Evolutionary conservation across 164 flowering plant species (phyloP).

Genomic region (Cinnamomum chago): DNA sequence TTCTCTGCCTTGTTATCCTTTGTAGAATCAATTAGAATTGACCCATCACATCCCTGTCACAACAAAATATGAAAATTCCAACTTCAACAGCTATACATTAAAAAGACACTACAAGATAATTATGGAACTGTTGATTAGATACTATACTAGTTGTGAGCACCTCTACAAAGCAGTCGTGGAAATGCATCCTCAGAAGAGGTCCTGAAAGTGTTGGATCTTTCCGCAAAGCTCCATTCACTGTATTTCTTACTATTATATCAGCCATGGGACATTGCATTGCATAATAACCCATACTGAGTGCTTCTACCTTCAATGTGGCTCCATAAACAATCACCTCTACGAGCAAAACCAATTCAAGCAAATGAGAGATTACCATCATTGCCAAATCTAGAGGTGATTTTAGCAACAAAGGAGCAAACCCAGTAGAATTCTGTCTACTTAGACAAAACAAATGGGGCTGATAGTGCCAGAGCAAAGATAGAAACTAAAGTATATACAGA

Average conservation of each 20-base stretch:
- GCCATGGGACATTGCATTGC: constrained; percentile 57
- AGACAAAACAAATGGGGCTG: neutral
- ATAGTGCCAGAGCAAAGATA: neutral
- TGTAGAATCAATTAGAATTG: constrained; percentile 72
- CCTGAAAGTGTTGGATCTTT: constrained; percentile 78
- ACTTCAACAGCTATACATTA: neutral
- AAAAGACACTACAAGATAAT: neutral
- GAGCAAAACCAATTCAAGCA: constrained; percentile 19
- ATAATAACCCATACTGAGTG: constrained; percentile 67
- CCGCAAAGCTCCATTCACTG: constrained; percentile 50
- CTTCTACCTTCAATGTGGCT: constrained; percentile 27
- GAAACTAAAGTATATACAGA: neutral
- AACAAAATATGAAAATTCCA: neutral
- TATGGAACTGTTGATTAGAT: neutral
- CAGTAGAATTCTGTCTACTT: neutral
- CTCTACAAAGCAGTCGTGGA: constrained; percentile 83
- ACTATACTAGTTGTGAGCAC: constrained; percentile 14
- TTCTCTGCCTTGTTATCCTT: constrained; percentile 75
- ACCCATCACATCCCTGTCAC: constrained; percentile 86
- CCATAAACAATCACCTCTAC: constrained; percentile 20
- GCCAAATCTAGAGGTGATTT: neutral
- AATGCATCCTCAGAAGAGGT: constrained; percentile 74
- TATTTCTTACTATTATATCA: constrained; percentile 49
- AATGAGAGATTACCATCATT: constrained; percentile 10
- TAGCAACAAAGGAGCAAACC: neutral